These are phyloP conservation scores for Myriosclerotinia curreyana DNA, from an alignment of 2,329 filamentous ascomycete genomes.

Conservation along the genomic window DNA sequence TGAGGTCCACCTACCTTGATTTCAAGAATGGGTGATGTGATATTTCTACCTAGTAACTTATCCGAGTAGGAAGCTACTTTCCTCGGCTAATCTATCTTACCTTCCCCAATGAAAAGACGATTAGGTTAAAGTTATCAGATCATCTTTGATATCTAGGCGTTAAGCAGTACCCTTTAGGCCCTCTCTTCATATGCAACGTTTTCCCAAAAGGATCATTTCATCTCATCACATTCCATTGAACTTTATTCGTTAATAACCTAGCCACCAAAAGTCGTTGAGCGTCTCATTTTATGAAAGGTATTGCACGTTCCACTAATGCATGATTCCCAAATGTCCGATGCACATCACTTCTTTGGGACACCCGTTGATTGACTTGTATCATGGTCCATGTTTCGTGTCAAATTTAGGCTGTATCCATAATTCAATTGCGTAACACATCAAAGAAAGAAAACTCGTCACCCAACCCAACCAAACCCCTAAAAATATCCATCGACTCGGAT, in stretches of 20 bases:
- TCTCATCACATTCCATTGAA: neutral
- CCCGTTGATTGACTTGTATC: constrained; percentile 17
- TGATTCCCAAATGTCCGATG: constrained; percentile 16
- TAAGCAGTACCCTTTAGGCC: neutral
- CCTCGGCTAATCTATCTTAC: neutral
- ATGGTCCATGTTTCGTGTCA: constrained; percentile 15
- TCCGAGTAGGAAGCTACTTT: neutral
- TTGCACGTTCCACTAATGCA: constrained; percentile 10
- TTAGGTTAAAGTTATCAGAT: neutral
- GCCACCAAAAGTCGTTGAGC: neutral
- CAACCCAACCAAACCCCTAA: neutral
- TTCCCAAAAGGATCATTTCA: neutral
- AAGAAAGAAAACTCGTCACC: neutral
- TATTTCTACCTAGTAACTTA: neutral
- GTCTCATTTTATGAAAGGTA: neutral
- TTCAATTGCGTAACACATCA: too few relatives aligned
- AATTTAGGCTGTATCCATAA: neutral
- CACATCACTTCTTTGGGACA: constrained; percentile 23
- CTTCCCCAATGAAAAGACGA: neutral
- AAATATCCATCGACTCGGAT: neutral
- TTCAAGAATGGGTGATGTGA: neutral
- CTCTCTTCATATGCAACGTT: neutral
- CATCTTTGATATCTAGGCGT: neutral
- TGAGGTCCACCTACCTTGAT: neutral
- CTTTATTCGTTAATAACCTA: neutral